Evolutionary conservation across 129 eudicot species (phyloP), one percentile per base, ranked within the genome.

Genomic region (Cynara cardunculus): DNA sequence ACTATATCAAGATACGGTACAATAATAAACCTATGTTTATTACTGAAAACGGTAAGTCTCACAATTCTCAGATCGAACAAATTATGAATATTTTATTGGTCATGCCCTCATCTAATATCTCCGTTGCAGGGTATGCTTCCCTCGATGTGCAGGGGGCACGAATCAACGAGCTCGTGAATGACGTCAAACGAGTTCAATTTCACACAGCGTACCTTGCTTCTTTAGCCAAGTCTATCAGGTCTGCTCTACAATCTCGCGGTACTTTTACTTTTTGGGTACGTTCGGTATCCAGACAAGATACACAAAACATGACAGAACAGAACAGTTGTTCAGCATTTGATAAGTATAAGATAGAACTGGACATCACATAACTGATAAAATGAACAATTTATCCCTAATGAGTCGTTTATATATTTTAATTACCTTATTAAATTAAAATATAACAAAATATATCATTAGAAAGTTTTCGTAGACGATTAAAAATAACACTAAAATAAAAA

Each of bases 161-260:
- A 73, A 62, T 69, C 22, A 28, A 85, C n/a, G 88, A 84, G 37
- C 25, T 84, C 5, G 39, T 74, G 59, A 76, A 88, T n/a, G 97
- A 94, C 53, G 73, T 81, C 49, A 88, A 90, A 78, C 83, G 97
- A 78, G 62, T 94, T 59, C 75, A 81, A 18, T 94, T 13, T 79
- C 91, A 88, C 83, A 39, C 89, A 37, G 26, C 83, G 11, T 85
- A 94, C 80, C 91, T 94, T 65, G 82, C 89, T 31, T 83, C 74
- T 78, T 86, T 94, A 72, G 88, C 85, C 37, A 75, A 69, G 32
- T 92, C 98, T 5, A 85, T 89, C 7, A 89, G 98, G 98, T 91
- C 21, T 14, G 76, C 44, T 24, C 53, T 39, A 30, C 37, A 83
- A 32, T 12, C 74, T 71, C 46, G n/a, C n/a, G 7, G 4, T 34